Base-by-base conservation (phyloP, 441 rosid species). In the Erodium moschatum region DNA sequence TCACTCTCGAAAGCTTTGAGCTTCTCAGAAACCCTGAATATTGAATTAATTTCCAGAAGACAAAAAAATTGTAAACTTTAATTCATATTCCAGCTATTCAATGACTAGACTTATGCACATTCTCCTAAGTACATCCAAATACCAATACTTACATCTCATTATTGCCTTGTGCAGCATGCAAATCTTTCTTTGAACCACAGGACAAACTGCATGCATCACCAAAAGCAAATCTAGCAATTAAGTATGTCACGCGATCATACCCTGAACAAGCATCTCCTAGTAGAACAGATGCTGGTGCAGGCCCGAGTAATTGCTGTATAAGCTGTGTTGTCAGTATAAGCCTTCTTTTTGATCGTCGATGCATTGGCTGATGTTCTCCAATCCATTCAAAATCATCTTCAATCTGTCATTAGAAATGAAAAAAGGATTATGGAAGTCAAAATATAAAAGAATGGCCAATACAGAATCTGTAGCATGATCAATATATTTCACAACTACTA, bases 311-410 rank as follows among this genome's bases (percentile, higher is more conserved):
- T 70, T 84, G 87, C 85, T 95, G 97, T 83, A 85, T 83, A 66
- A 95, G 92, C 71, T 89, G 91, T 33, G 86, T 83, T n/a, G 95
- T 84, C 78, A 80, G 74, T 66, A 90, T 70, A 73, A 87, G 82
- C 76, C 97, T 91, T 85, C 86, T 83, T 85, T 82, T 94, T 67
- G 91, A 78, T 68, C 78, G 90, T 68, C 7, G 64, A 58, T 20
- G 31, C 64, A 58, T 20, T 9, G 64, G 31, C 13, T 2, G 64
- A 20, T 58, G 31, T 58, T 58, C 64, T 19, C 64, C 64, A 58
- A 78, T 54, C 40, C 69, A 65, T 58, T 88, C 84, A 76, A 69
- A 69, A 65, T 78, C 86, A 75, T 78, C 80, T 74, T 81, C 94
- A 77, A 85, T 83, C 99, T 91, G 85, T 48, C 15, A 75, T 10